Evolutionary conservation across 1,284 basidiomycete genomes (phyloP).

Genomic region (Ganoderma lucidum): DNA sequence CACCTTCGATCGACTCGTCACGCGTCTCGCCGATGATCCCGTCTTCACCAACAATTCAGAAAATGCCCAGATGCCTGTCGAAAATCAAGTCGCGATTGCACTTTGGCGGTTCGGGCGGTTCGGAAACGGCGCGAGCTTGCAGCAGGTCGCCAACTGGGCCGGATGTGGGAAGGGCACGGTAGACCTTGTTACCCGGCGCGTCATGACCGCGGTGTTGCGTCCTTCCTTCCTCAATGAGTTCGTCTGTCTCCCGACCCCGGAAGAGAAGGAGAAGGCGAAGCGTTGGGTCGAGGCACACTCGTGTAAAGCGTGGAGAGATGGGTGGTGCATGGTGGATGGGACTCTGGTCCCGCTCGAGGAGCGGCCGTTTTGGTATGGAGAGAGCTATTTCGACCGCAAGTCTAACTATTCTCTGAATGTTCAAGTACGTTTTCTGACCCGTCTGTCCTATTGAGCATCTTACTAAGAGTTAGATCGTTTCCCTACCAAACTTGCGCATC

Average conservation of each 20-base stretch:
- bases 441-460: neutral
- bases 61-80: neutral
- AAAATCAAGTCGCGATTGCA: neutral
- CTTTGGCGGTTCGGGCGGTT: neutral
- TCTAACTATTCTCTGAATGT: slow-evolving; percentile 42
- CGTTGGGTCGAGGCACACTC: slow-evolving; percentile 42
- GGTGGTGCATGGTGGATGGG: slow-evolving; percentile 49
- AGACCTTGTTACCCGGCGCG: neutral
- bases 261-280: slow-evolving; percentile 18
- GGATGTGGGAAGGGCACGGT: neutral
- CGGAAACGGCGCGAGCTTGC: neutral
- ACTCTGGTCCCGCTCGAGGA: slow-evolving; percentile 45
- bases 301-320: slow-evolving; percentile 44
- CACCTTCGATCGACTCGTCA: neutral
- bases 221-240: neutral
- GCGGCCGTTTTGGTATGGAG: slow-evolving; percentile 42
- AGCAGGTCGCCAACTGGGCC: neutral
- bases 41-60: neutral
- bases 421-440: neutral
- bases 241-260: neutral
- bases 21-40: neutral
- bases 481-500: neutral
- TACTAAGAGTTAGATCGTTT: neutral
- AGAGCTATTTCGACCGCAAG: slow-evolving; percentile 49
- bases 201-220: neutral